Conservation (phyloP, 2,329 filamentous ascomycete genomes). For the Alternaria metachromatica region DNA sequence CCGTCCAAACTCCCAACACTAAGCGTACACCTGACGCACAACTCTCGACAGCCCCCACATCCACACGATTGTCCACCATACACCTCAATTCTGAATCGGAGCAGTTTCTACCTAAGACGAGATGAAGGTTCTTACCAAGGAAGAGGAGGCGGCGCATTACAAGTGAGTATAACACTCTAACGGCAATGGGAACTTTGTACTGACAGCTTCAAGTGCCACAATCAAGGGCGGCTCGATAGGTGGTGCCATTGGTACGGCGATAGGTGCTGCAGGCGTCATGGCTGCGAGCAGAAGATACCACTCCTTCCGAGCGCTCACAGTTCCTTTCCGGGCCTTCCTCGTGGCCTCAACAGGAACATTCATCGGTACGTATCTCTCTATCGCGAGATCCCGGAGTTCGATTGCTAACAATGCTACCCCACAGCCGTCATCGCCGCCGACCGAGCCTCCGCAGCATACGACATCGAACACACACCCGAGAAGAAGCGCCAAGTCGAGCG, state of each 20-base stretch:
- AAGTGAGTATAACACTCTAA: slow-evolving; percentile 52
- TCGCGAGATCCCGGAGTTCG: background rate
- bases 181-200: background rate
- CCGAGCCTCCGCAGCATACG: slow-evolving; percentile 72
- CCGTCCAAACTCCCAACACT: background rate
- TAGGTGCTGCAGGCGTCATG: slow-evolving; percentile 73
- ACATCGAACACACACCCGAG: slow-evolving; percentile 70
- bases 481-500: slow-evolving; percentile 41
- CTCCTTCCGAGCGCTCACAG: slow-evolving; percentile 79
- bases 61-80: background rate
- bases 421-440: slow-evolving; percentile 82
- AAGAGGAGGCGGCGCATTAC: slow-evolving; percentile 91
- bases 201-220: slow-evolving; percentile 62
- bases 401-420: slow-evolving; percentile 18
- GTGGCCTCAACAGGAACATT: slow-evolving; percentile 84
- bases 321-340: slow-evolving; percentile 92
- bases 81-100: background rate
- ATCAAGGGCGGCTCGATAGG: slow-evolving; percentile 80
- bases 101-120: slow-evolving; percentile 11
- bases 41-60: background rate
- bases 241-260: slow-evolving; percentile 69
- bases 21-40: background rate
- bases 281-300: slow-evolving; percentile 73
- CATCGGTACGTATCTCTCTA: slow-evolving; percentile 59
- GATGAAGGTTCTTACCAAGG: slow-evolving; percentile 96